Evolutionary conservation across 768 basidiomycete species (phyloP).

Genomic region (Rhizopogon vulgaris): DNA sequence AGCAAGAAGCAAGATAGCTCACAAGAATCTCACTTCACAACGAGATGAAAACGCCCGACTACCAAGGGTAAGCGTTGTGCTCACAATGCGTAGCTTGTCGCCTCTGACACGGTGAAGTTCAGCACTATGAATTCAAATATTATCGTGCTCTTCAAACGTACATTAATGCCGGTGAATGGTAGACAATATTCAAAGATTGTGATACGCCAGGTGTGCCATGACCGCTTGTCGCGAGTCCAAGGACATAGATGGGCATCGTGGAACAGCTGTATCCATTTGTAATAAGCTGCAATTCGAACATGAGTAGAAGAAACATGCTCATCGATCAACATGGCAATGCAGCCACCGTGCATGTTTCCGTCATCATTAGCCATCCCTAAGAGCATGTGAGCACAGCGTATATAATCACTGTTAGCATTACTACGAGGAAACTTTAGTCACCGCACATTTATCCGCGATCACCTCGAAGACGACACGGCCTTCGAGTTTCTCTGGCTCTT

Average conservation of each 20-base stretch:
- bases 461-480: constrained; percentile 36
- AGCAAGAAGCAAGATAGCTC: neutral
- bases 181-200: constrained; percentile 38
- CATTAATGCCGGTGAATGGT: constrained; percentile 37
- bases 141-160: constrained; percentile 12
- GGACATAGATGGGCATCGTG: constrained; percentile 30
- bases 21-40: constrained; percentile 35
- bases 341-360: constrained; percentile 37
- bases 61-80: constrained; percentile 45
- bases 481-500: constrained; percentile 30
- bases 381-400: neutral
- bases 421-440: neutral
- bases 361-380: constrained; percentile 38
- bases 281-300: neutral
- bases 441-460: constrained; percentile 39
- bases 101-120: constrained; percentile 25
- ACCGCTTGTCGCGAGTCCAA: constrained; percentile 29
- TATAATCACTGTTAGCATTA: neutral
- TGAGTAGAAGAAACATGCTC: constrained; percentile 27
- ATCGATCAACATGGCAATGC: constrained; percentile 39
- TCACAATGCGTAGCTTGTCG: constrained; percentile 45
- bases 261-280: constrained; percentile 29
- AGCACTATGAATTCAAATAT: too few relatives aligned
- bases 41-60: constrained; percentile 40
- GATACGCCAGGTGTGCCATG: constrained; percentile 32